Percentiles rank a stretch among this genome's conserved stretches.
These are phyloP conservation scores for Eucalyptus leucophloia DNA, from an alignment of 345 rosid species.

Conservation along the genomic window DNA sequence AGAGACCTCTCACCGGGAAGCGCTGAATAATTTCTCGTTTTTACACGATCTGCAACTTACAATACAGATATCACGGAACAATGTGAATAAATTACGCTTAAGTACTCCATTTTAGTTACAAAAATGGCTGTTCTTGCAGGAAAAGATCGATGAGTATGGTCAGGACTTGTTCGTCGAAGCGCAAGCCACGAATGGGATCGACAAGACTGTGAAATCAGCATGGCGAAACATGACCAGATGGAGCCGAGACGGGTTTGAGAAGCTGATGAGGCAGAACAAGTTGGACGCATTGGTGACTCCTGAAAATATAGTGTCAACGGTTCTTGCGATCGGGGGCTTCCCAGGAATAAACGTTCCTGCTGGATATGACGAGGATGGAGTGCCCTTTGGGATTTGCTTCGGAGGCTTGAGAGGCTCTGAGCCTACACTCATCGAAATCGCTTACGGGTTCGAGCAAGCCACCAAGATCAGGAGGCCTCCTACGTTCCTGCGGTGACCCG, in stretches of 20 bases:
- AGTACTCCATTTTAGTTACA: neutral
- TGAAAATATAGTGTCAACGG: neutral
- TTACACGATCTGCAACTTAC: neutral
- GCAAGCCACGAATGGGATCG: constrained; percentile 27
- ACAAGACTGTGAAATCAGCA: constrained; percentile 11
- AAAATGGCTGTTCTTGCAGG: constrained; percentile 14
- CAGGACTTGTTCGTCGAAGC: constrained; percentile 31
- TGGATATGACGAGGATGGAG: constrained; percentile 33
- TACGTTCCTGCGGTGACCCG: neutral
- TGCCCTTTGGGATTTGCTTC: constrained; percentile 59
- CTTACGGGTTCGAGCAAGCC: constrained; percentile 64
- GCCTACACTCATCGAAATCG: constrained; percentile 61
- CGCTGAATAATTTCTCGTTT: neutral
- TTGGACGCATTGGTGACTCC: constrained; percentile 48
- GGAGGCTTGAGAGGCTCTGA: constrained; percentile 57
- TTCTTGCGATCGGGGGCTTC: constrained; percentile 60
- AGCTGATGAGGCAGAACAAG: constrained; percentile 27
- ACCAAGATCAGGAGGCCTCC: constrained; percentile 57
- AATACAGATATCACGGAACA: neutral
- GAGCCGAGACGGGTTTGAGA: constrained; percentile 36
- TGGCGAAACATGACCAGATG: constrained; percentile 5
- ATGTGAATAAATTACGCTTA: neutral
- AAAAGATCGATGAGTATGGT: constrained; percentile 28
- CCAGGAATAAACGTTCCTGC: constrained; percentile 72
- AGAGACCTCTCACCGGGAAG: neutral